A percentile compares a stretch with the other conserved stretches of the same genome.
Evolutionary conservation across 1,284 basidiomycete species (phyloP).

Genomic region (Inonotus obliquus): DNA sequence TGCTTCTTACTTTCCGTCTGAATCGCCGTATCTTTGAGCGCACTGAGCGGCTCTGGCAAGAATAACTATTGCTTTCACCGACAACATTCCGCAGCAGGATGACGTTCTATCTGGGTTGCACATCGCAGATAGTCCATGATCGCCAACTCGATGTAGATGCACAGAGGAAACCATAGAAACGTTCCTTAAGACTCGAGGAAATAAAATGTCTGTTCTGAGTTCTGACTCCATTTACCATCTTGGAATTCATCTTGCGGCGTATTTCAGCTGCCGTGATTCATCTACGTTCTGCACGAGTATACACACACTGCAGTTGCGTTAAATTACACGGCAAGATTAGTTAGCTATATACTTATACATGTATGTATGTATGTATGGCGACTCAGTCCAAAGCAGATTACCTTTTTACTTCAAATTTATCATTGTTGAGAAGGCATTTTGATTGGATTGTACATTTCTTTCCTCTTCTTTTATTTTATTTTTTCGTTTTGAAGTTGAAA

Average conservation of each 20-base stretch:
- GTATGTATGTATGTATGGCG: too few species aligned
- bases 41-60: not conserved
- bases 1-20: not conserved
- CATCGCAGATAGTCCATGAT: not conserved
- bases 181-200: too few species aligned
- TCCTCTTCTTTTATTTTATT: too few species aligned
- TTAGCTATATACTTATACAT: slow-evolving; percentile 16
- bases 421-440: slow-evolving; percentile 47
- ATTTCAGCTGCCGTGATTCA: slow-evolving; percentile 45
- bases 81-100: not conserved
- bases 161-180: too few species aligned
- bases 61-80: not conserved
- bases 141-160: too few species aligned
- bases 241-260: too few species aligned
- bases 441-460: slow-evolving; percentile 43
- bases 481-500: too few species aligned
- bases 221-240: too few species aligned
- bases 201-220: too few species aligned
- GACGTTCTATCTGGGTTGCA: not conserved
- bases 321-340: slow-evolving; percentile 60
- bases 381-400: slow-evolving; percentile 47
- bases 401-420: slow-evolving; percentile 29
- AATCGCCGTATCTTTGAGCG: not conserved
- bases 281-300: slow-evolving; percentile 50
- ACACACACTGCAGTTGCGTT: slow-evolving; percentile 50